Evolutionary conservation across 331 rosid species (phyloP), one percentile per base, ranked within the genome.

Genomic region (Pyracantha coccinea): DNA sequence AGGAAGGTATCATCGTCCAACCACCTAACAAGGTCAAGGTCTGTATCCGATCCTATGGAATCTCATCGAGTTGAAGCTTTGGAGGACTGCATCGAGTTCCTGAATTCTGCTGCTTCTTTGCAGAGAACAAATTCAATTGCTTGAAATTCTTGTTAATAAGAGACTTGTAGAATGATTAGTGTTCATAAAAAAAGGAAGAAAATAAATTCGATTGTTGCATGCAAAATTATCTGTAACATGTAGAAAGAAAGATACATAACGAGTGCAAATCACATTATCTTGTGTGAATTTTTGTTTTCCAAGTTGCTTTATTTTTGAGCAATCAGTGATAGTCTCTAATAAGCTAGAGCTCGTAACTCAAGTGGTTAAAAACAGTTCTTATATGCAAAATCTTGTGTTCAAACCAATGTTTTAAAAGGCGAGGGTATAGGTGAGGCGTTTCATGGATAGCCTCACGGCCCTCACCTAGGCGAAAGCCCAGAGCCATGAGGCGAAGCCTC

Each of bases 11-110:
- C 96, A 75, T 85, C 97, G 11, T 81, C 96, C 23, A 85, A 68
- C 79, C 29, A 57, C 20, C 77, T 84, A 77, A 82, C 81, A 5
- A 86, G 96, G 82, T 89, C 97, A 47, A 83, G 88, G 68, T 87
- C 97, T 4, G 78, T 85, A 29, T 86, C 99, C 23, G 92, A 94
- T 35, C 84, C 85, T 72, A 82, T 87, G 14, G 97, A 94, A 59
- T 91, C 97, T 20, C 89, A 94, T 38, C 82, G 96, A 69, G 97
- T 91, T 54, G 92, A 92, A 66, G 99, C 95, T 4, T 79, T 94
- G 24, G 93, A 87, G 83, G 99, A 91, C 75, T 94, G 99, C 88
- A 94, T 91, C 70, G 86, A 88, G 87, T 94, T 94, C 86, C 84
- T 94, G 58, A 93, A 90, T 82, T 90, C 92, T 81, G 88, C 99